Percentiles rank a stretch among this genome's conserved stretches.
Evolutionary conservation across 192 early-diverging fungal species (phyloP).

Genomic region (Spizellomyces sp.): DNA sequence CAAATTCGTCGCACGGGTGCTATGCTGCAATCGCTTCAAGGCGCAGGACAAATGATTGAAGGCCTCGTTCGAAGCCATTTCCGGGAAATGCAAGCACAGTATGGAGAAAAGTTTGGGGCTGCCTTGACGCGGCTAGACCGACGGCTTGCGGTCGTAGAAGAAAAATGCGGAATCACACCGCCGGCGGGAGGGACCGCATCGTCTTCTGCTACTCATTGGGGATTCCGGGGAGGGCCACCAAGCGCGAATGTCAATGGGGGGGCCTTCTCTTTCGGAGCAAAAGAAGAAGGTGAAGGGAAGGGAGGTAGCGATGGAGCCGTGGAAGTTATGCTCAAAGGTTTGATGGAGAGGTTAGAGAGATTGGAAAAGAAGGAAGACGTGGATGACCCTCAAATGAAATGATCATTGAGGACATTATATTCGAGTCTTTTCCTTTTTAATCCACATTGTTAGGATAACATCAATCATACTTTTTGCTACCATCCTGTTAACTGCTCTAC

Average conservation of each 20-base stretch:
- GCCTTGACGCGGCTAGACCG: slow-evolving; percentile 54
- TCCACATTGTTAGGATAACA: too few species aligned
- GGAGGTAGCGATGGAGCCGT: not conserved
- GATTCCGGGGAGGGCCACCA: slow-evolving; percentile 40
- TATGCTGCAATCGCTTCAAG: slow-evolving; percentile 74
- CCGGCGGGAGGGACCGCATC: not conserved
- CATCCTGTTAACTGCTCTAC: too few species aligned
- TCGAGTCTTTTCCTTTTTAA: too few species aligned
- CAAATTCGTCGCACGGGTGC: slow-evolving; percentile 72
- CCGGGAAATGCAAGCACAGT: slow-evolving; percentile 67
- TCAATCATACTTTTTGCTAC: too few species aligned
- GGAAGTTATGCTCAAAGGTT: slow-evolving; percentile 20
- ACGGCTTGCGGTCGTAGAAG: slow-evolving; percentile 46
- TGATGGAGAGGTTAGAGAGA: slow-evolving; percentile 38
- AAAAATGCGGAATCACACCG: not conserved
- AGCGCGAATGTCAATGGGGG: slow-evolving; percentile 23
- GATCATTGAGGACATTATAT: too few species aligned
- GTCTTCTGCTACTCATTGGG: slow-evolving; percentile 15
- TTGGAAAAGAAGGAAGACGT: slow-evolving; percentile 27
- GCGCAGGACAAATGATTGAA: slow-evolving; percentile 76
- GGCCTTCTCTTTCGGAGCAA: not conserved
- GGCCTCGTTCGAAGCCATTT: slow-evolving; percentile 74
- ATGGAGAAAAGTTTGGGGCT: slow-evolving; percentile 59
- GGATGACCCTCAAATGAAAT: too few species aligned
- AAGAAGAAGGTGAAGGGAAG: not conserved